Evolutionary conservation across 2,329 filamentous ascomycete species (phyloP).

Genomic region (Myriangium duriaei): DNA sequence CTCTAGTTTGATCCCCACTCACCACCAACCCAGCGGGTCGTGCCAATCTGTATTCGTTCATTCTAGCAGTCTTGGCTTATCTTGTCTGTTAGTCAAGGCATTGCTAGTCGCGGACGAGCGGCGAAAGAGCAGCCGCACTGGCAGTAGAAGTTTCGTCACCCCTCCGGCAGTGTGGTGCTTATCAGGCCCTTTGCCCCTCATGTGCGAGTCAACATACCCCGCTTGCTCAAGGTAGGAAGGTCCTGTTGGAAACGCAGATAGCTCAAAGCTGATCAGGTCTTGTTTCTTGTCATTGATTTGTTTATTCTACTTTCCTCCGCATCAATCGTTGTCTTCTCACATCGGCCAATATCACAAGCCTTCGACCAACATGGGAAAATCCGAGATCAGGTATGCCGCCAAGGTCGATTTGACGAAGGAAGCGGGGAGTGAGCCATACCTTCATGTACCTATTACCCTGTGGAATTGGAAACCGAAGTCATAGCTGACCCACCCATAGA

Average conservation of each 20-base stretch:
- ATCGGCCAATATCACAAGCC: too few species aligned
- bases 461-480: background rate
- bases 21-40: too few species aligned
- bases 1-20: too few species aligned
- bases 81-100: slow-evolving; percentile 6
- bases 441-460: slow-evolving; percentile 50
- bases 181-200: too few species aligned
- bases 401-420: slow-evolving; percentile 63
- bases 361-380: slow-evolving; percentile 37
- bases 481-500: slow-evolving; percentile 38
- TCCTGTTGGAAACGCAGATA: slow-evolving; percentile 1
- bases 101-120: slow-evolving; percentile 3
- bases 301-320: background rate
- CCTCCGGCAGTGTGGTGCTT: too few species aligned
- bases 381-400: slow-evolving; percentile 55
- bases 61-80: slow-evolving; percentile 7
- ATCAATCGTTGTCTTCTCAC: too few species aligned
- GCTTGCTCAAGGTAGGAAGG: slow-evolving; percentile 3
- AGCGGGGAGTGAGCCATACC: slow-evolving; percentile 52
- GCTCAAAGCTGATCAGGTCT: background rate
- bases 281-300: background rate
- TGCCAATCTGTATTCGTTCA: too few species aligned
- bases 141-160: background rate
- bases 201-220: slow-evolving; percentile 3
- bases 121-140: background rate